Percentiles rank a stretch among this genome's conserved stretches.
These are phyloP conservation scores for Coccomyxa subellipsoidea DNA, from an alignment of 163 green algal genomes.

Conservation along the genomic window DNA sequence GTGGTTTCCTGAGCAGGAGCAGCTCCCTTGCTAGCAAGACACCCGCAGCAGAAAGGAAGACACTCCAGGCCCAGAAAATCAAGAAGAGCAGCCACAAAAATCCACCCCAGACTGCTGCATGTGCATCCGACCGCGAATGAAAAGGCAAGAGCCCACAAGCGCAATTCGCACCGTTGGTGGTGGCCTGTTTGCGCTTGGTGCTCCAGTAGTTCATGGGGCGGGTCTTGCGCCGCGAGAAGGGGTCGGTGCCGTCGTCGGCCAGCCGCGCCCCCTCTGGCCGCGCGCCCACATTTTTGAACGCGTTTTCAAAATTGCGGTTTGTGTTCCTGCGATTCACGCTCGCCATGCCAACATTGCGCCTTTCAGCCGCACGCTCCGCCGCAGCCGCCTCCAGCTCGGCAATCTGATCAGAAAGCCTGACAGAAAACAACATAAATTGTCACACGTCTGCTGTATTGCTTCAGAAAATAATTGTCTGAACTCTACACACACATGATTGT, in stretches of 20 bases:
- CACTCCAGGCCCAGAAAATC: too few species aligned
- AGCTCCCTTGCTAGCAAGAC: too few species aligned
- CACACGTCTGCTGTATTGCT: too few species aligned
- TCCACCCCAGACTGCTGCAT: too few species aligned
- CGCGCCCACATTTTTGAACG: slow-evolving; percentile 26
- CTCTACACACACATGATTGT: too few species aligned
- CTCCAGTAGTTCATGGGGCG: slow-evolving; percentile 53
- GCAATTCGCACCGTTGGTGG: not conserved
- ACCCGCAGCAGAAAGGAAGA: too few species aligned
- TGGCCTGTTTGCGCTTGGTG: slow-evolving; percentile 25
- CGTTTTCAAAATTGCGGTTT: slow-evolving; percentile 31
- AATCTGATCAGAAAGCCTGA: not conserved
- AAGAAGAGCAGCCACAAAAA: too few species aligned
- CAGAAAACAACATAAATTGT: too few species aligned
- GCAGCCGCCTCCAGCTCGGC: not conserved
- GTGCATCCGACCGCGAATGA: not conserved
- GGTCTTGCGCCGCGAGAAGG: slow-evolving; percentile 48
- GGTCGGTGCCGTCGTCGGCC: slow-evolving; percentile 30
- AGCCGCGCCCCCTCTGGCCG: slow-evolving; percentile 12
- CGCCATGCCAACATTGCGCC: not conserved
- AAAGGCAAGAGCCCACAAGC: not conserved
- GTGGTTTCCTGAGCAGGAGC: too few species aligned
- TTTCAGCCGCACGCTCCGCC: not conserved
- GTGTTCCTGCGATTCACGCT: slow-evolving; percentile 22
- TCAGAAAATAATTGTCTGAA: too few species aligned